Evolutionary conservation across 345 rosid genomes (phyloP), one percentile per base, ranked within the genome.

Genomic region (Rhodomyrtus tomentosa): DNA sequence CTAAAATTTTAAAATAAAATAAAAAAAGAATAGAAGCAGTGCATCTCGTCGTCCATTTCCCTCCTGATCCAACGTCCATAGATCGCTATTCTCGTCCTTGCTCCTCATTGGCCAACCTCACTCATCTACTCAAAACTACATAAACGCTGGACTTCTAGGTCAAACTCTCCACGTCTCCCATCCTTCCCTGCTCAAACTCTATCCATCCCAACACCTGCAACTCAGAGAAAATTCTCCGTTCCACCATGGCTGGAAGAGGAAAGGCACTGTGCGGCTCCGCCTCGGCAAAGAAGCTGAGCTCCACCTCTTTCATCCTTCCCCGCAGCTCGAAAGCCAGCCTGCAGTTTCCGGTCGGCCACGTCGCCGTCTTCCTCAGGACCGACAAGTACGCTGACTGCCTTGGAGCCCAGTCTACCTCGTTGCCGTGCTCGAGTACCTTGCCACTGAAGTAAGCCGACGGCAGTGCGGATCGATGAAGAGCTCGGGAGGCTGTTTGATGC

Each of bases 391-490:
- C 89, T 29, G 82, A 83, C 55, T 58, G 40, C 83, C 38, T 53
- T 45, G 83, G 56, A 3, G 83, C 83, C 80, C 87, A 81, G 50
- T 88, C 87, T 52, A 86, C 88, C 54, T 88, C 87, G 32, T 85
- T 83, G 40, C 90, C 88, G 53, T 88, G 56, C 90, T 55, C 82
- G 86, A 85, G 86, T 88, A 55, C n/a, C 29, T 80, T 3, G 62
- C 72, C 1, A 45, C 38, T 14, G 55, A 68, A 42, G 76, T 68
- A 36, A 68, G 76, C 45, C 13, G 8, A 3, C 10, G 8, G 62
- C 91, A 1, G 88, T 89, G 55, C 86, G 87, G 21, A 87, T 86
- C 85, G 90, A 90, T 50, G 89, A 89, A 72, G 91, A 88, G 53
- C 86, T 89, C 48, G 79, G 89, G 4, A 84, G 76, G 55, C 62